Base-by-base conservation (phyloP, 1,284 basidiomycete species). In the Hemileia vastatrix region DNA sequence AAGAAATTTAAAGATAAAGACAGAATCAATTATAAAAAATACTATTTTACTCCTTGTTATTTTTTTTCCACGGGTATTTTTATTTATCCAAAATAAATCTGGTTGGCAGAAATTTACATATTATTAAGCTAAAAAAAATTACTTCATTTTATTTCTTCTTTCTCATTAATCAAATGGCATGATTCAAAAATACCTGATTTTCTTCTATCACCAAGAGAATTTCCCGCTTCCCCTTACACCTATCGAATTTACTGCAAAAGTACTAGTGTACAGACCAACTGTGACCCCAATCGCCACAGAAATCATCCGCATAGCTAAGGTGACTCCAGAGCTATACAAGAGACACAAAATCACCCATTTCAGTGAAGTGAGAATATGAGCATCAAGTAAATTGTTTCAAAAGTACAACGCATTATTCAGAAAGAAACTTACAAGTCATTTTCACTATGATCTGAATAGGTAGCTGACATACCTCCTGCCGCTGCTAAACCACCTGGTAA, bases 201-300 rank as follows among this genome's bases (percentile, higher is more conserved):
- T 43, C 8, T 43, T n/a, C 40, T 4, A 11, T 49, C 48, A 49
- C 48, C 48, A 49, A 3, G 48, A 49, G 48, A 49, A 49, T 21
- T n/a, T 23, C 19, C 48, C 48, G 24, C 48, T 49, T 3, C 48
- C 48, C 21, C 24, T 49, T 18, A 49, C 48, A 21, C 48, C 48
- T 19, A 49, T 49, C 2, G 48, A n/a, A 24, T 49, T 49, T n/a
- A 49, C 24, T 2, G 24, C 18, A 19, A 49, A 49, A 49, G 48
- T 49, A 11, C 48, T 49, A 11, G 48, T 49, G 21, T 49, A 91
- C 49, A 91, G 75, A n/a, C 89, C 88, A 54, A 90, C 87, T 0
- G 88, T 91, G 71, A 92, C 90, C 59, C 89, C 90, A 67, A 92
- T 89, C 1, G 87, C 87, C 52, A 90, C 87, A 60, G 86, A 83